A percentile compares a stretch with the other conserved stretches of the same genome.
Evolutionary conservation across 352 stramenopile species (phyloP).

Genomic region (Pythium myriotylum): DNA sequence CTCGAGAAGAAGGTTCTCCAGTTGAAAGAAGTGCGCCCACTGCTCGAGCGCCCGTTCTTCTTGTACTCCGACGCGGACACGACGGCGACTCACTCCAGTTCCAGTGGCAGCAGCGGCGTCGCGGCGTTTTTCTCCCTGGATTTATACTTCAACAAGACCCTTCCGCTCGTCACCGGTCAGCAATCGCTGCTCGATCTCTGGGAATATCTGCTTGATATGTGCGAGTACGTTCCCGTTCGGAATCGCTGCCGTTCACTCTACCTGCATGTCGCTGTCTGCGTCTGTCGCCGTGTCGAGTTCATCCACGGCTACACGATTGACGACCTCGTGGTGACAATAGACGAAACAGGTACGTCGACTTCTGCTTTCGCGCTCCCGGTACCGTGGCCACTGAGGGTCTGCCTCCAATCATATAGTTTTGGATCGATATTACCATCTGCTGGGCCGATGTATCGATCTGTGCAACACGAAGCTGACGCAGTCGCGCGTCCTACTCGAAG

Average conservation of each 20-base stretch:
- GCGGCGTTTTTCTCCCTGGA: slow-evolving; percentile 40
- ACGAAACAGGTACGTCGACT: slow-evolving; percentile 33
- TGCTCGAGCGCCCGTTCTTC: slow-evolving; percentile 73
- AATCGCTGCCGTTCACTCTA: slow-evolving; percentile 75
- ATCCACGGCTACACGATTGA: slow-evolving; percentile 67
- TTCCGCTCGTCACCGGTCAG: slow-evolving; percentile 68
- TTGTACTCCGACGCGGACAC: slow-evolving; percentile 57
- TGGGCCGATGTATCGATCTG: slow-evolving; percentile 61
- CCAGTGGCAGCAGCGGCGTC: slow-evolving; percentile 3
- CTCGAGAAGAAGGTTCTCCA: slow-evolving; percentile 79
- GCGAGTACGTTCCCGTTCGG: slow-evolving; percentile 70
- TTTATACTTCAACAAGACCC: slow-evolving; percentile 76
- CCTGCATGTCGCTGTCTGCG: slow-evolving; percentile 68
- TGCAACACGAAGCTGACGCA: slow-evolving; percentile 68
- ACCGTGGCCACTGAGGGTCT: neutral
- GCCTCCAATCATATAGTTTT: slow-evolving; percentile 30
- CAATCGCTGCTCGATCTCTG: slow-evolving; percentile 75
- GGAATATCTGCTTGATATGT: slow-evolving; percentile 85
- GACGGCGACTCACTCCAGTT: slow-evolving; percentile 1
- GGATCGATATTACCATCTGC: slow-evolving; percentile 61
- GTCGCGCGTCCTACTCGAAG: slow-evolving; percentile 64
- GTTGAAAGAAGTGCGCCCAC: slow-evolving; percentile 57
- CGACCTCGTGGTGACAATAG: slow-evolving; percentile 50
- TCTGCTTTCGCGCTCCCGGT: no score
- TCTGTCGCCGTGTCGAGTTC: slow-evolving; percentile 81